Evolutionary conservation across 1,284 basidiomycete genomes (phyloP), one percentile per base, ranked within the genome.

Genomic region (Cutaneotrichosporon sp.): DNA sequence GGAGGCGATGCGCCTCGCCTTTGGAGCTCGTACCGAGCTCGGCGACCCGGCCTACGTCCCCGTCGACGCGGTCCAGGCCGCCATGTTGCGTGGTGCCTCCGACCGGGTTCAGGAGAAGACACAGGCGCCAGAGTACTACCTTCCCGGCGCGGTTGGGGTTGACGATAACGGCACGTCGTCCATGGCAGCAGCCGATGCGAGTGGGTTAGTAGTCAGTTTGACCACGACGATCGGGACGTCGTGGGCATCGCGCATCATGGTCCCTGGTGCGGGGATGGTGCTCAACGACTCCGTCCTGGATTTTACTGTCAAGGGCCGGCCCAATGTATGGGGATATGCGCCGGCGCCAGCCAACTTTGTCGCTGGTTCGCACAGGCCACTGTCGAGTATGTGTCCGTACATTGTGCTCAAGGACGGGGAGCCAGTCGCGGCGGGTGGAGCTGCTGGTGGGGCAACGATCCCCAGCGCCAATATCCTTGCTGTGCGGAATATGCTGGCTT

Each of bases 201-300:
- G 52, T 13, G 78, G 78, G 0, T 58, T 74, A 21, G 70, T 76
- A 18, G 67, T 76, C 46, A 74, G 73, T 5, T 61, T 80, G 31
- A 80, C 78, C 0, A 79, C 78, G 1, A 78, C 78, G 10, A 70
- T 80, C 22, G 76, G 76, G 32, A 68, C 73, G 47, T 67, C 66
- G 38, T 80, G 71, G 69, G 78, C 75, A 16, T 73, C 72, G 14
- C 65, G 69, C 36, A 79, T 80, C 62, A 75, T 79, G 63, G 76
- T 78, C 14, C 76, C 77, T 10, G 72, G 68, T 4, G 71, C 61
- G 18, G 77, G 78, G 18, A 68, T 80, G 52, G 69, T 79, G 16
- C 72, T 80, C 38, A 80, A 80, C 63, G 74, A 79, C 63, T 70
- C 66, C 2, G 74, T 79, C 70, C 75, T 79, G 53, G 79, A 80